Percentiles rank a stretch among this genome's conserved stretches.
Conservation (phyloP, 108 stramenopile genomes). For the Cyclotella distinguenda region DNA sequence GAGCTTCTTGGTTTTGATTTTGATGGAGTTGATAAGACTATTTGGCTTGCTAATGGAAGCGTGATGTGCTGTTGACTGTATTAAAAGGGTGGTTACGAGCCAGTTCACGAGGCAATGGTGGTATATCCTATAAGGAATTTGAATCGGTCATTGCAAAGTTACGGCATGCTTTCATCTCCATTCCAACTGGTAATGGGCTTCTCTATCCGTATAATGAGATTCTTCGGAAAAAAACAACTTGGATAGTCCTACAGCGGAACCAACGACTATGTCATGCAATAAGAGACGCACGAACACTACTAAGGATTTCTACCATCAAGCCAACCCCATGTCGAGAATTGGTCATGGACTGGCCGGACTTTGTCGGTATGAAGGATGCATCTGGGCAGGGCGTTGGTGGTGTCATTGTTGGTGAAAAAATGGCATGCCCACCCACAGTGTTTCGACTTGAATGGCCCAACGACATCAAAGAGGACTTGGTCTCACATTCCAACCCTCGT, state of each 20-base stretch:
- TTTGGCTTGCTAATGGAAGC: too few species aligned
- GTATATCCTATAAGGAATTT: constrained; percentile 6
- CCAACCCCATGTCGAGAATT: background rate
- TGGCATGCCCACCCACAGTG: background rate
- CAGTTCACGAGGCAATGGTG: too few species aligned
- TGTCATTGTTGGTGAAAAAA: background rate
- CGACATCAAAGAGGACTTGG: background rate
- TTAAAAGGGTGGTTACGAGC: too few species aligned
- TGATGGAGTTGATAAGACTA: too few species aligned
- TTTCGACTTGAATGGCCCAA: background rate
- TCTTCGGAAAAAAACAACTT: background rate
- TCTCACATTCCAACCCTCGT: background rate
- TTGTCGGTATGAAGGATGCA: background rate
- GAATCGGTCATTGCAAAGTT: background rate
- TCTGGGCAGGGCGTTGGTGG: background rate
- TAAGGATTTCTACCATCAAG: background rate
- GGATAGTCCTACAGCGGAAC: background rate
- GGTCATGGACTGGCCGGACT: background rate
- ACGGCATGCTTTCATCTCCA: constrained; percentile 8
- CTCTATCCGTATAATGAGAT: background rate
- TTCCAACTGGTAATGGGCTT: background rate
- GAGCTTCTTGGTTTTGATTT: constrained; percentile 3
- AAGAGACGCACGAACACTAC: background rate
- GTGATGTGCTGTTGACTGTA: too few species aligned
- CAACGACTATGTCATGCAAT: background rate